A percentile compares a stretch with the other conserved stretches of the same genome.
Evolutionary conservation across 352 stramenopile species (phyloP).

Genomic region (Pythium scleroteichum): DNA sequence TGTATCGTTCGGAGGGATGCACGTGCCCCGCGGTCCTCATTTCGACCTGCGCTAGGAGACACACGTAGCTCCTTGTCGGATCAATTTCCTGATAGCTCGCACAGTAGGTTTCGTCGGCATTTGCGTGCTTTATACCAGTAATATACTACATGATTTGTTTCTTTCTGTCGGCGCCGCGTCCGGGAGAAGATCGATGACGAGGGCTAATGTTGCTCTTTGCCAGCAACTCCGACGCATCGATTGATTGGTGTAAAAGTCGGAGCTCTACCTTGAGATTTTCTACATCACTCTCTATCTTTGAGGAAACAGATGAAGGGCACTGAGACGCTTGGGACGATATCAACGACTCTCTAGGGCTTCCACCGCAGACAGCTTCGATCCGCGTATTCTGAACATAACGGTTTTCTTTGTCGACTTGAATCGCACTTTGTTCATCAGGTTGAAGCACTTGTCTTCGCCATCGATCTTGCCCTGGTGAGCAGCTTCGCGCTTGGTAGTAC

Average conservation of each 20-base stretch:
- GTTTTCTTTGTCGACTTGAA: conserved; percentile 19
- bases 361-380: not conserved
- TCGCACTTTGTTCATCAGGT: not conserved
- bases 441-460: not conserved
- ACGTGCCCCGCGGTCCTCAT: conserved; percentile 21
- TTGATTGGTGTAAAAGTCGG: conserved; percentile 23
- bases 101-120: no score
- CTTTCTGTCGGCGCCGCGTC: no score
- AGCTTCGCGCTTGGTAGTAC: conserved; percentile 22
- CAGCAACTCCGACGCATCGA: conserved; percentile 19
- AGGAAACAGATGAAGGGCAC: conserved; percentile 22
- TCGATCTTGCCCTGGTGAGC: conserved; percentile 10
- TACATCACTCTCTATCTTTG: conserved; percentile 23
- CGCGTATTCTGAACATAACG: not conserved
- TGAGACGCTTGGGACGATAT: conserved; percentile 23
- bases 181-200: no score
- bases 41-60: not conserved
- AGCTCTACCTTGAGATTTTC: conserved; percentile 23
- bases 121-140: no score
- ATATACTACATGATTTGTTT: no score
- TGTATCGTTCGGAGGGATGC: not conserved
- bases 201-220: not conserved
- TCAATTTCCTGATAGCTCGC: no score
- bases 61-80: not conserved
- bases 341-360: conserved; percentile 11